Percentiles rank a stretch among this genome's conserved stretches.
These are phyloP conservation scores for Skeletonema potamos DNA, from an alignment of 108 stramenopile species.

Conservation along the genomic window DNA sequence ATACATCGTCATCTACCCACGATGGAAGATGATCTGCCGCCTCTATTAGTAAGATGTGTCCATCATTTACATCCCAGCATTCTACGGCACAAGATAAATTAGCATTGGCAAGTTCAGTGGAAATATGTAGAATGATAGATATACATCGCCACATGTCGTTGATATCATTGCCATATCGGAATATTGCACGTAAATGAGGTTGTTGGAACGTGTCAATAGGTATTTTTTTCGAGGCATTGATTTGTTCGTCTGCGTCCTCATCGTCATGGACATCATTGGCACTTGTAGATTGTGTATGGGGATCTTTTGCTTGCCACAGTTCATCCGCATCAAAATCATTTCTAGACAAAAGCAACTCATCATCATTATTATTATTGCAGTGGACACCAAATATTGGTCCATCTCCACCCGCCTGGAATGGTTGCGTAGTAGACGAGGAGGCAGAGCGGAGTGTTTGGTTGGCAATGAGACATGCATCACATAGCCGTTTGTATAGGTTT, in stretches of 20 bases:
- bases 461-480: slow-evolving; percentile 17
- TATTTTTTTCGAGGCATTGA: neutral
- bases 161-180: slow-evolving; percentile 57
- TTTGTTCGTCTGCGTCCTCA: neutral
- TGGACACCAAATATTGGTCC: slow-evolving; percentile 79
- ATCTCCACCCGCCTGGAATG: slow-evolving; percentile 69
- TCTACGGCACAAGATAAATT: slow-evolving; percentile 45
- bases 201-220: neutral
- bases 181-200: slow-evolving; percentile 71
- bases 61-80: slow-evolving; percentile 75
- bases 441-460: slow-evolving; percentile 15
- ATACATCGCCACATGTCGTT: slow-evolving; percentile 66
- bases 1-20: slow-evolving; percentile 67
- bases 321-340: slow-evolving; percentile 28
- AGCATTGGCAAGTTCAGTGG: slow-evolving; percentile 18
- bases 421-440: slow-evolving; percentile 13
- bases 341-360: neutral
- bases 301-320: slow-evolving; percentile 23
- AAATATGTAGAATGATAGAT: slow-evolving; percentile 40
- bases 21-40: slow-evolving; percentile 63
- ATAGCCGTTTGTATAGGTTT: slow-evolving; percentile 13
- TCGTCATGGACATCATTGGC: neutral
- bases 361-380: slow-evolving; percentile 11
- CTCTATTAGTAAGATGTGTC: slow-evolving; percentile 74
- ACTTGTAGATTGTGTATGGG: neutral